A percentile compares a stretch with the other conserved stretches of the same genome.
These are phyloP conservation scores for Hordeum vulgare DNA, from an alignment of 176 grass and related monocot species.

Conservation along the genomic window DNA sequence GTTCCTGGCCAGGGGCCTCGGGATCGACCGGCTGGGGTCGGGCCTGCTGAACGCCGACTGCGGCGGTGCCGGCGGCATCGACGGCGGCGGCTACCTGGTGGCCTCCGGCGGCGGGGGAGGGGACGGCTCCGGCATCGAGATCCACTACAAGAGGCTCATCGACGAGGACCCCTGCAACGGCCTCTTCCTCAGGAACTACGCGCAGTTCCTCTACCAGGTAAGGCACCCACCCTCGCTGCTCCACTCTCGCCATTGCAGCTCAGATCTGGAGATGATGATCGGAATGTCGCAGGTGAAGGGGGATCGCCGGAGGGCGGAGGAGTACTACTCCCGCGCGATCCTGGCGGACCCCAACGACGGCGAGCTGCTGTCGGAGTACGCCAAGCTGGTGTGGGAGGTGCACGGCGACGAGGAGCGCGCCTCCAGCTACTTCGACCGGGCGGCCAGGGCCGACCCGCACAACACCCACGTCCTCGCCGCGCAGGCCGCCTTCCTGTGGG, in stretches of 20 bases:
- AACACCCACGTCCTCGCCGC: slow-evolving; percentile 77
- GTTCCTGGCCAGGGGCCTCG: slow-evolving; percentile 75
- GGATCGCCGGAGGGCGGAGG: slow-evolving; percentile 62
- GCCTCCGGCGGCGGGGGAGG: slow-evolving; percentile 41
- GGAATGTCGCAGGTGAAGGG: slow-evolving; percentile 37
- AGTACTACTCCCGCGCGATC: slow-evolving; percentile 92
- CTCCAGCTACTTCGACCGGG: slow-evolving; percentile 66
- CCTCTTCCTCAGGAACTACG: slow-evolving; percentile 82
- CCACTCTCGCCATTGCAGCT: too few species aligned
- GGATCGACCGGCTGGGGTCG: slow-evolving; percentile 75
- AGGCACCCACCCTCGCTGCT: too few species aligned
- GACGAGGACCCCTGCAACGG: slow-evolving; percentile 72
- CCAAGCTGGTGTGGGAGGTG: slow-evolving; percentile 82
- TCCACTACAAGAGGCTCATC: slow-evolving; percentile 78
- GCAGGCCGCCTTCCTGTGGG: slow-evolving; percentile 73
- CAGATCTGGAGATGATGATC: neutral
- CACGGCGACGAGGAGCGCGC: slow-evolving; percentile 82
- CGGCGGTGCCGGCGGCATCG: neutral
- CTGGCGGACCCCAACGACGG: slow-evolving; percentile 68
- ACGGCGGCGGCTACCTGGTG: neutral
- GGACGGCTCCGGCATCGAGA: slow-evolving; percentile 56
- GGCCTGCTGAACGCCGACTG: slow-evolving; percentile 28
- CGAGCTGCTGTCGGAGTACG: slow-evolving; percentile 83
- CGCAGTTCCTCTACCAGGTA: slow-evolving; percentile 66
- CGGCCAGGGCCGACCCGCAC: slow-evolving; percentile 47